Evolutionary conservation across 805 yeast genomes (phyloP).

Genomic region (Metschnikowia borealis): DNA sequence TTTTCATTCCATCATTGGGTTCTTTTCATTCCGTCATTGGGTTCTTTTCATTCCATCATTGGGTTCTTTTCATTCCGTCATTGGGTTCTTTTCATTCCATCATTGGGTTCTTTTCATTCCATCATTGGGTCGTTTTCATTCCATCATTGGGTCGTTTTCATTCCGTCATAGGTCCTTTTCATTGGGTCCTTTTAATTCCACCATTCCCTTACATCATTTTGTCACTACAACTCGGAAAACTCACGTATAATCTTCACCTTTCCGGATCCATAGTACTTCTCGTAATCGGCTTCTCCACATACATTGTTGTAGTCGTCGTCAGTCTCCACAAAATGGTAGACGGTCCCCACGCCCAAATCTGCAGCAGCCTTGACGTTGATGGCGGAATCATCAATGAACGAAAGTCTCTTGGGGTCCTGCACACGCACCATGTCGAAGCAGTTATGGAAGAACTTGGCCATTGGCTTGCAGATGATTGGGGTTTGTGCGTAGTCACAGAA

Average conservation of each 20-base stretch:
- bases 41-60: too few relatives aligned
- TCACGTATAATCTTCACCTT: neutral
- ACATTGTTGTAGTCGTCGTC: conserved; percentile 47
- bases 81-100: too few relatives aligned
- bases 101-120: too few relatives aligned
- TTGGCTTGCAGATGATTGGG: conserved; percentile 87
- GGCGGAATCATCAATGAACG: conserved; percentile 84
- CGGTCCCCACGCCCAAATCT: conserved; percentile 64
- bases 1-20: too few relatives aligned
- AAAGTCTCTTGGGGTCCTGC: conserved; percentile 30
- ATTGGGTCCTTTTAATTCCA: neutral
- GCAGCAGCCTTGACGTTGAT: conserved; percentile 73
- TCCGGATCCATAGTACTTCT: conserved; percentile 31
- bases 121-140: too few relatives aligned
- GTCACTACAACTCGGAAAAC: neutral
- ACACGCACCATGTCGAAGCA: conserved; percentile 67
- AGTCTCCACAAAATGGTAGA: conserved; percentile 72
- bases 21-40: too few relatives aligned
- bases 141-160: too few relatives aligned
- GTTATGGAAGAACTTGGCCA: conserved; percentile 58
- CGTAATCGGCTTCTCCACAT: conserved; percentile 25
- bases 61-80: too few relatives aligned
- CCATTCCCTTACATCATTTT: too few relatives aligned
- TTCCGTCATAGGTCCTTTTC: too few relatives aligned
- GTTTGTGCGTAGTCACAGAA: conserved; percentile 78